A percentile compares a stretch with the other conserved stretches of the same genome.
Evolutionary conservation across 805 yeast species (phyloP).

Genomic region (Nakazawaea ambrosiae): DNA sequence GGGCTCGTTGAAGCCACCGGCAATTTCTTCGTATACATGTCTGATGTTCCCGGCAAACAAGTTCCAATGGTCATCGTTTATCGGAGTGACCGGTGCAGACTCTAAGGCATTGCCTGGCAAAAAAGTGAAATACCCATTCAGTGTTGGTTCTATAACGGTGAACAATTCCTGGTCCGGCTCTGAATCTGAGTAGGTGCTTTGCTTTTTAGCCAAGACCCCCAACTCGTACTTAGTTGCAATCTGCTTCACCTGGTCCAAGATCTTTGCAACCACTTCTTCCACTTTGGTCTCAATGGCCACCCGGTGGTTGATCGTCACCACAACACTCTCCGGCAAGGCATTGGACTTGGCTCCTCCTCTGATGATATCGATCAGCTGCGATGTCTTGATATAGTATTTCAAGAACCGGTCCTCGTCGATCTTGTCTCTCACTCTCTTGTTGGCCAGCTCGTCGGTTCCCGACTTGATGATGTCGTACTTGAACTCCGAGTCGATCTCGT

Average conservation of each 20-base stretch:
- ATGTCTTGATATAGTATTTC: constrained; percentile 35
- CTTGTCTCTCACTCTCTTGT: constrained; percentile 27
- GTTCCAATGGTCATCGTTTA: constrained; percentile 31
- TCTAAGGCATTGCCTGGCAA: constrained; percentile 23
- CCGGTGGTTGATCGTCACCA: constrained; percentile 36
- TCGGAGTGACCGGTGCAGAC: constrained; percentile 51
- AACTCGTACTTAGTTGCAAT: constrained; percentile 31
- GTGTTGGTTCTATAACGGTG: constrained; percentile 16
- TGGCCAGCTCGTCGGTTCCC: constrained; percentile 28
- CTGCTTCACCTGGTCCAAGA: constrained; percentile 22
- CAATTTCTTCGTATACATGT: constrained; percentile 39
- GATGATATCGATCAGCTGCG: constrained; percentile 42
- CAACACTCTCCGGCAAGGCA: constrained; percentile 43
- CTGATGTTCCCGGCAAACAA: constrained; percentile 35
- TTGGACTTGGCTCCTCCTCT: constrained; percentile 43
- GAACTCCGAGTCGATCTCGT: constrained; percentile 24
- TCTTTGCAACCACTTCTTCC: constrained; percentile 24
- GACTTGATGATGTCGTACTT: constrained; percentile 32
- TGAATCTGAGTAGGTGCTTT: too few species aligned
- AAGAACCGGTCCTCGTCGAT: constrained; percentile 21
- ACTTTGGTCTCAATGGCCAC: constrained; percentile 38
- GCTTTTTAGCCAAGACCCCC: constrained; percentile 21
- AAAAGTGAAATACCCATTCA: constrained; percentile 9
- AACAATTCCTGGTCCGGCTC: constrained; percentile 18
- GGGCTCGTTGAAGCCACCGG: constrained; percentile 21